Evolutionary conservation across 202 grass and related monocot species (phyloP), one percentile per base, ranked within the genome.

Genomic region (Thinopyrum obtusiflorum): DNA sequence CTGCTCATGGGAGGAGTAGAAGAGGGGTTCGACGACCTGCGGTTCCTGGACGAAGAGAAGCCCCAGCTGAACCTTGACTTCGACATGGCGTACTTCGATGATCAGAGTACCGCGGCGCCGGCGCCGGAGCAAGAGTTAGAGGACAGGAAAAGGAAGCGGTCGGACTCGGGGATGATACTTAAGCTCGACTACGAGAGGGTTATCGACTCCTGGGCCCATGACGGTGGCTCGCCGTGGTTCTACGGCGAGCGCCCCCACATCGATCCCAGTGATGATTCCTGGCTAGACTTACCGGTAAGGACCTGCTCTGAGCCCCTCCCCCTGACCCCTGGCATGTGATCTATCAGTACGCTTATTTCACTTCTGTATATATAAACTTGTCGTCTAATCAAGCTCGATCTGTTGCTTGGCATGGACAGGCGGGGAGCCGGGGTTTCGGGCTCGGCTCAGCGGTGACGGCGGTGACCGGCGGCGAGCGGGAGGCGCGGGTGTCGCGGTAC

Each of bases 401-500:
- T 20, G 28, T 61, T 73, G 44, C 5, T 74, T 59, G 24, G 20
- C 68, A 49, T 51, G 71, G 8, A 85, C 31, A 94, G 93, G 78
- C 61, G 28, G 80, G 63, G 35, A 69, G 74, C 76, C 70, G 80
- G 42, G 83, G 69, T 21, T 57, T 76, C 46, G 86, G 63, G 15
- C 21, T 85, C 24, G 89, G 78, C 11, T 61, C 61, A 3, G 59
- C 78, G 18, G 93, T 82, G 69, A 81, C 63, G 44, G 76, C 87
- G 15, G 70, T 84, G 73, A 91, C 83, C 7, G 85, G 83, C 32
- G 92, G 89, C 32, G 92, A 90, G 66, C 85, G 95, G 85, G 95
- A 98, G 77, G 91, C 92, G 31, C 89, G 91, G 83, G 92, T 98
- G 88, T 90, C 95, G 67, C 90, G 95, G 85, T 98, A 98, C 87